Percentiles rank a stretch among this genome's conserved stretches.
These are phyloP conservation scores for Kodamaea fungicola DNA, from an alignment of 1,139 yeast species.

Conservation along the genomic window DNA sequence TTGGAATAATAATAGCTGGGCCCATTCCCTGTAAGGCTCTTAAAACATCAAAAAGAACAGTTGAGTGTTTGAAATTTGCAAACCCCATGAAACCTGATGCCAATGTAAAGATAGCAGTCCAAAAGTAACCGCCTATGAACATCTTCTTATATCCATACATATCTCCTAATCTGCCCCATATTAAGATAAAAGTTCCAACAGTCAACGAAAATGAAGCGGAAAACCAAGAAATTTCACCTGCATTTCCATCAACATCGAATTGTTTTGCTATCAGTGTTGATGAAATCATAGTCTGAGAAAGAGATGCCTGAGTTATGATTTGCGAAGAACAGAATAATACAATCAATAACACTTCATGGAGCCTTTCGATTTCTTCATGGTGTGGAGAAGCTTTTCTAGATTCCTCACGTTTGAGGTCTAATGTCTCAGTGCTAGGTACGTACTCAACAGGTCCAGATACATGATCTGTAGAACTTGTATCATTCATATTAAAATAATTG, in stretches of 20 bases:
- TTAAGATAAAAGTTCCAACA: conserved; percentile 58
- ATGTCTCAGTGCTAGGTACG: neutral
- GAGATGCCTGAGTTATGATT: conserved; percentile 47
- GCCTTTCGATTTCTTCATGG: conserved; percentile 15
- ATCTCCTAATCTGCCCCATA: conserved; percentile 66
- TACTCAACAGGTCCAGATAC: no score
- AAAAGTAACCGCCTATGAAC: conserved; percentile 44
- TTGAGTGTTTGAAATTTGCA: conserved; percentile 37
- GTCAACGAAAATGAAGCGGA: conserved; percentile 57
- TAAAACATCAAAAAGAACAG: conserved; percentile 46
- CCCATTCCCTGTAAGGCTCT: conserved; percentile 63
- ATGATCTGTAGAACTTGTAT: no score
- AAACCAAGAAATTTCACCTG: conserved; percentile 56
- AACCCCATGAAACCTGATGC: conserved; percentile 40
- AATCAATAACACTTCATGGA: conserved; percentile 21
- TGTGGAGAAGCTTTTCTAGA: conserved; percentile 5
- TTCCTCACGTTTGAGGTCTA: neutral
- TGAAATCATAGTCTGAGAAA: conserved; percentile 44
- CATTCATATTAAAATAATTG: no score
- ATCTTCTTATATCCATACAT: conserved; percentile 53
- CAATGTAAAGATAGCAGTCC: conserved; percentile 49
- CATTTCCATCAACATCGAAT: conserved; percentile 29
- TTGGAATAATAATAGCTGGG: conserved; percentile 55
- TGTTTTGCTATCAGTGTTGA: conserved; percentile 31
- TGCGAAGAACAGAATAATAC: conserved; percentile 39